A percentile compares a stretch with the other conserved stretches of the same genome.
Evolutionary conservation across 2,329 filamentous ascomycete genomes (phyloP).

Genomic region (Cytospora paraplurivora): DNA sequence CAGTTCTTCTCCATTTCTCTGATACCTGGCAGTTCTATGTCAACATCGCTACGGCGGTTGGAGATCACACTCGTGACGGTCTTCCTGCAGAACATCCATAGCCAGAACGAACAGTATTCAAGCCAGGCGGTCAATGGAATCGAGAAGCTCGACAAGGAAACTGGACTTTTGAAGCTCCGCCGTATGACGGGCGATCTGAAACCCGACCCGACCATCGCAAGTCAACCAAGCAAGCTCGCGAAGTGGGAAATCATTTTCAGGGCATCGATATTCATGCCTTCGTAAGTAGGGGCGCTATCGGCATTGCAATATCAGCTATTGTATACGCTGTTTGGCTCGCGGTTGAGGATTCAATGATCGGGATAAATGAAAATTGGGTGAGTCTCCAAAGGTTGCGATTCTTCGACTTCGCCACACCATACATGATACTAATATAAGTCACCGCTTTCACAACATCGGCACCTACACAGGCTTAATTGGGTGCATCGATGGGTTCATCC

Average conservation of each 20-base stretch:
- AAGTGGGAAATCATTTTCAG: slow-evolving; percentile 35
- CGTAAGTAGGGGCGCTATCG: slow-evolving; percentile 45
- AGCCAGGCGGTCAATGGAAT: slow-evolving; percentile 38
- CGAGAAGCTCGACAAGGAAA: slow-evolving; percentile 39
- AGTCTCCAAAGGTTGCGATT: too few relatives aligned
- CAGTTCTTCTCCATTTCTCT: slow-evolving; percentile 35
- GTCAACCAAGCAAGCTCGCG: slow-evolving; percentile 38
- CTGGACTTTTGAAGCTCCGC: slow-evolving; percentile 41
- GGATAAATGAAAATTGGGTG: slow-evolving; percentile 46
- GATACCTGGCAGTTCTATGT: slow-evolving; percentile 45
- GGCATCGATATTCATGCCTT: slow-evolving; percentile 47
- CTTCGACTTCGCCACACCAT: too few relatives aligned
- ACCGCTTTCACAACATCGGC: slow-evolving; percentile 46
- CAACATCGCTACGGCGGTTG: slow-evolving; percentile 47
- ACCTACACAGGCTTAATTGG: slow-evolving; percentile 51
- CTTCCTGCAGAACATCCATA: slow-evolving; percentile 44
- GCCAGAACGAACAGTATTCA: slow-evolving; percentile 40
- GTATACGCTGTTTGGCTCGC: slow-evolving; percentile 43
- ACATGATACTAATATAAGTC: too few relatives aligned
- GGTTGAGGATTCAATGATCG: slow-evolving; percentile 42
- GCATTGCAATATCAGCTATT: slow-evolving; percentile 41
- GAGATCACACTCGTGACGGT: slow-evolving; percentile 44
- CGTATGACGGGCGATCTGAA: slow-evolving; percentile 38
- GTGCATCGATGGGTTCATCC: slow-evolving; percentile 47
- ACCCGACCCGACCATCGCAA: slow-evolving; percentile 39